A percentile compares a stretch with the other conserved stretches of the same genome.
Conservation (phyloP, 2,329 filamentous ascomycete species). For the Diplocarpon mali region DNA sequence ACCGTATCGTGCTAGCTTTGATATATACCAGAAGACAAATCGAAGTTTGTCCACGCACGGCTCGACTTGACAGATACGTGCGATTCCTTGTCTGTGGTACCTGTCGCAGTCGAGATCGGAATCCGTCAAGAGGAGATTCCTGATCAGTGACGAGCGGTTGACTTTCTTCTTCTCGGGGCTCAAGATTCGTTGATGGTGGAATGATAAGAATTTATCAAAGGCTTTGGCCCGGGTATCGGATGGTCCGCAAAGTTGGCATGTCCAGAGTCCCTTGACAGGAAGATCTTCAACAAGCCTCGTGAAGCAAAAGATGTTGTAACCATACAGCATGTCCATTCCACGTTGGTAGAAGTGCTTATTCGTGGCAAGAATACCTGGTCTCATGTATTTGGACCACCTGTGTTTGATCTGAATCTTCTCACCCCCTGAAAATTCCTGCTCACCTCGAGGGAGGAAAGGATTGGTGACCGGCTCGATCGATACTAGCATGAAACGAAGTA, state of each 20-base stretch:
- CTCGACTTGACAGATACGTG: background rate
- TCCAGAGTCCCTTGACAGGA: too few species aligned
- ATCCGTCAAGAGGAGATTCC: background rate
- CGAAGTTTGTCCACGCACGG: background rate
- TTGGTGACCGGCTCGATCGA: constrained; percentile 1
- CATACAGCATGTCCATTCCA: background rate
- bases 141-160: background rate
- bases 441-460: background rate
- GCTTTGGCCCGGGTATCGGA: too few species aligned
- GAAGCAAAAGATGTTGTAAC: too few species aligned
- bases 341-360: background rate
- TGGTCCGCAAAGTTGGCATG: too few species aligned
- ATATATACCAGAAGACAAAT: background rate
- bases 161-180: background rate
- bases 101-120: background rate
- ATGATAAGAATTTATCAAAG: background rate
- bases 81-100: background rate
- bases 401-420: background rate
- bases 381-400: background rate
- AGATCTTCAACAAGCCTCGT: too few species aligned
- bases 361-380: constrained; percentile 1
- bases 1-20: background rate
- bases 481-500: background rate
- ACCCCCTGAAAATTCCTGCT: background rate
- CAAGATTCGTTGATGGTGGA: background rate